Percentiles rank a stretch among this genome's conserved stretches.
Evolutionary conservation across 2,329 filamentous ascomycete species (phyloP).

Genomic region (Colletotrichum cordylinicola): DNA sequence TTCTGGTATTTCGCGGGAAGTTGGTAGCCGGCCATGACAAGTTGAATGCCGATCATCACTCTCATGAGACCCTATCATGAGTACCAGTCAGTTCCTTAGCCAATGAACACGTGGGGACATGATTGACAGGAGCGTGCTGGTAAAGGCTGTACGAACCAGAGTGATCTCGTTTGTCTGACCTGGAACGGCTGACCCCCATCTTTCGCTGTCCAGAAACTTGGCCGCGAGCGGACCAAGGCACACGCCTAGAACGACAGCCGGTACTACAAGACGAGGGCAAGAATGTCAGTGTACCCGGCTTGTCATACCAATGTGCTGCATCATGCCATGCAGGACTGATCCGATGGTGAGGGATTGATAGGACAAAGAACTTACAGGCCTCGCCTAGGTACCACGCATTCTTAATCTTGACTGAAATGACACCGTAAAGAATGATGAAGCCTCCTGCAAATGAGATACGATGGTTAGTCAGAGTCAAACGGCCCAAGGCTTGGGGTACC

Average conservation of each 20-base stretch:
- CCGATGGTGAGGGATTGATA: background rate
- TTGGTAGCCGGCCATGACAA: conserved; percentile 69
- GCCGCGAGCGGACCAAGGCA: conserved; percentile 59
- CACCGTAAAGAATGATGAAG: conserved; percentile 54
- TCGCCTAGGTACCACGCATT: conserved; percentile 59
- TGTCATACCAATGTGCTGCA: background rate
- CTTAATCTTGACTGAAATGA: conserved; percentile 59
- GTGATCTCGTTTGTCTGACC: conserved; percentile 42
- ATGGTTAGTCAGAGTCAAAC: background rate
- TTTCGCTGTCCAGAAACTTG: conserved; percentile 53
- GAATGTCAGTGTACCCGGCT: background rate
- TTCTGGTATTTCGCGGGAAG: conserved; percentile 61
- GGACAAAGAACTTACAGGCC: conserved; percentile 45
- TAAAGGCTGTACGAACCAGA: conserved; percentile 32
- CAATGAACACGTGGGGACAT: no score
- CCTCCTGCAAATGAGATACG: conserved; percentile 36
- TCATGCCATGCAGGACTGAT: background rate
- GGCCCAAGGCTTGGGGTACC: conserved; percentile 15
- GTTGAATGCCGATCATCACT: conserved; percentile 67
- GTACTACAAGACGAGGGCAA: conserved; percentile 42
- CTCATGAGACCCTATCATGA: conserved; percentile 49
- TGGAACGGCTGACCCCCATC: conserved; percentile 41
- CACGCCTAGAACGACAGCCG: conserved; percentile 59
- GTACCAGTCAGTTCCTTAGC: background rate
- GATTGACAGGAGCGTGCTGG: background rate